Conservation (phyloP, 257 asterid genomes). For the Penstemon newberryi region DNA sequence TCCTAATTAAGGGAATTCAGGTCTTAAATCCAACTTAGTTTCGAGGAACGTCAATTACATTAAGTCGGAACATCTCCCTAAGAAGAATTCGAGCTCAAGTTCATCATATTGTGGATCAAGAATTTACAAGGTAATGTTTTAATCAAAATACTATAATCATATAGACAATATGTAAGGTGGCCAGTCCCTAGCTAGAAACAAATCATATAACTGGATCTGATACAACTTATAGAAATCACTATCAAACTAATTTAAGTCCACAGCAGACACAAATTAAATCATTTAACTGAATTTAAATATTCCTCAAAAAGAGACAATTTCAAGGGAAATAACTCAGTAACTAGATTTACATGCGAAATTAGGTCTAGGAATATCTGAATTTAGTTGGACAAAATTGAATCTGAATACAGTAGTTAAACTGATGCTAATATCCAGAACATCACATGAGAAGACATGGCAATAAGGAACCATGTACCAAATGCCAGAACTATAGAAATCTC, state of each 20-base stretch:
- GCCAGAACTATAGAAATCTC: conserved; percentile 78
- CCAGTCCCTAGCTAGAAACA: background rate
- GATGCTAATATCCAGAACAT: conserved; percentile 95
- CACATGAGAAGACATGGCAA: conserved; percentile 86
- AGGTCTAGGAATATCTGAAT: background rate
- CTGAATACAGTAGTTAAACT: conserved; percentile 13
- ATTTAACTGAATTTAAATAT: background rate
- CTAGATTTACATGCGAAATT: conserved; percentile 11
- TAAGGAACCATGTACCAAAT: conserved; percentile 80
- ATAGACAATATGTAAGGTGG: background rate
- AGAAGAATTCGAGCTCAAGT: too few species aligned
- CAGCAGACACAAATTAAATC: background rate
- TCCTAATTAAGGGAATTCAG: too few species aligned
- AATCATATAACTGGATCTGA: too few species aligned
- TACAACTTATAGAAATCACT: too few species aligned
- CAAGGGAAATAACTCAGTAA: background rate
- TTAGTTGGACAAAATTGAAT: conserved; percentile 9
- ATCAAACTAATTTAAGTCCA: too few species aligned
- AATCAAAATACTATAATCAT: background rate
- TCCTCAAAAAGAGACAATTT: background rate
- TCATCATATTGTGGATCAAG: too few species aligned
- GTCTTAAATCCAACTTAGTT: too few species aligned
- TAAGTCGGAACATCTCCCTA: too few species aligned
- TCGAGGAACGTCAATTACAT: too few species aligned
- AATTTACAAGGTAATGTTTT: too few species aligned